Base-by-base conservation (phyloP, 352 stramenopile species). In the Pythium aristosporum region DNA sequence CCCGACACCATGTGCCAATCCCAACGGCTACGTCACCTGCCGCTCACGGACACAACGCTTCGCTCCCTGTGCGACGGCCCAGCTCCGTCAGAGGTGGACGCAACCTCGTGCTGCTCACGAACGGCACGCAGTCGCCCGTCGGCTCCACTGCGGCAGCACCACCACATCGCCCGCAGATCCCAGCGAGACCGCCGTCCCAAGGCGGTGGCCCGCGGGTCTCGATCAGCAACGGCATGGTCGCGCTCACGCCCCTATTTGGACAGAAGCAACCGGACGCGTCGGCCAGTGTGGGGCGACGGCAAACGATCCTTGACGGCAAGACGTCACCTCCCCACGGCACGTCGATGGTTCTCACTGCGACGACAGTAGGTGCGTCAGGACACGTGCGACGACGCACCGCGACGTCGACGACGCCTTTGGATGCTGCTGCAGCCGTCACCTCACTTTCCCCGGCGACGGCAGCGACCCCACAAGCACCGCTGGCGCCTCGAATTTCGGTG, bases 41-140 rank as follows among this genome's bases (percentile, higher is more conserved):
- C 18, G 16, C 9, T 2, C 39, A 42, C 3, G 46, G 10, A 2
- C 23, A 30, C 1, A 30, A 30, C 25, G 3, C 44, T 2, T 36
- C 36, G 2, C 3, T 42, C 11, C 42, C 39, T 18, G 25, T 51
- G 15, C 69, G 76, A 7, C 72, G 79, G 13, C 77, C 79, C 6
- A 77, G 67, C 16, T 86, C 77, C 0, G 74, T 86, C 2, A 73
- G 77, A 28, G 68, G 77, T n/a, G 77, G 79, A 13, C 70, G 77
- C 11, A 79, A 85, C 41, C 61, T 88, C 1, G 77, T 88, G 28
- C 53, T 57, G 51, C 65, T 55, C 48, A 69, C 54, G 36, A 69
- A 60, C 25, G 49, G 57, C 21, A 37, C 30, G 2, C 47, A 49
- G 0, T 25, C 25, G 3, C 41, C 50, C 3, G 43, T 9, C 0